Conservation (phyloP, 2,329 filamentous ascomycete genomes). For the Bisporella sp. region DNA sequence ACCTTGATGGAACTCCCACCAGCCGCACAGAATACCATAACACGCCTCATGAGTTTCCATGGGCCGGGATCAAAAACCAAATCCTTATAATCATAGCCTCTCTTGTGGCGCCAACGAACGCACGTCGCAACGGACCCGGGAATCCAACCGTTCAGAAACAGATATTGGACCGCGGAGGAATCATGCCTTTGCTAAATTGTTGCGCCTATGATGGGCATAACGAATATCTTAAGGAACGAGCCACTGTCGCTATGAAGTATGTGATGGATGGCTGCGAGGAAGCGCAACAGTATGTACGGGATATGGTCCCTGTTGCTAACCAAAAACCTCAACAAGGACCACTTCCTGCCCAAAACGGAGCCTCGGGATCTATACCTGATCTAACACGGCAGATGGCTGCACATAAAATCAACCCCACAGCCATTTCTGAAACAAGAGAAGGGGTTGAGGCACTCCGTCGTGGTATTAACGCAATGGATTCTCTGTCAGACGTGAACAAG, state of each 20-base stretch:
- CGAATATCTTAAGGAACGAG: slow-evolving; percentile 87
- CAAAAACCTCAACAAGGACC: slow-evolving; percentile 13
- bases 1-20: slow-evolving; percentile 12
- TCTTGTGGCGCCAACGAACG: slow-evolving; percentile 74
- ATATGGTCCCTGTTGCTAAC: slow-evolving; percentile 30
- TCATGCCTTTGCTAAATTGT: slow-evolving; percentile 82
- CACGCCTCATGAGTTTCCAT: slow-evolving; percentile 56
- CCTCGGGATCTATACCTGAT: no score
- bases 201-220: slow-evolving; percentile 91
- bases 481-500: no score
- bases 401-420: no score
- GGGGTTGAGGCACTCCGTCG: no score
- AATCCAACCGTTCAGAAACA: slow-evolving; percentile 79
- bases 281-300: slow-evolving; percentile 64
- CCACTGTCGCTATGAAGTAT: slow-evolving; percentile 83
- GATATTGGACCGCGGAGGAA: slow-evolving; percentile 76
- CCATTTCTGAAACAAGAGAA: no score
- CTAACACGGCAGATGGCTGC: no score
- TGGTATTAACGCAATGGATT: no score
- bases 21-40: slow-evolving; percentile 51
- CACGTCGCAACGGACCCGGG: slow-evolving; percentile 50
- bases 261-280: slow-evolving; percentile 67
- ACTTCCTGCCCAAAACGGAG: no score
- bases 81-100: slow-evolving; percentile 86
- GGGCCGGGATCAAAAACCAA: slow-evolving; percentile 79